A percentile compares a stretch with the other conserved stretches of the same genome.
These are phyloP conservation scores for Neolentinus lepideus DNA, from an alignment of 1,284 basidiomycete genomes.

Conservation along the genomic window DNA sequence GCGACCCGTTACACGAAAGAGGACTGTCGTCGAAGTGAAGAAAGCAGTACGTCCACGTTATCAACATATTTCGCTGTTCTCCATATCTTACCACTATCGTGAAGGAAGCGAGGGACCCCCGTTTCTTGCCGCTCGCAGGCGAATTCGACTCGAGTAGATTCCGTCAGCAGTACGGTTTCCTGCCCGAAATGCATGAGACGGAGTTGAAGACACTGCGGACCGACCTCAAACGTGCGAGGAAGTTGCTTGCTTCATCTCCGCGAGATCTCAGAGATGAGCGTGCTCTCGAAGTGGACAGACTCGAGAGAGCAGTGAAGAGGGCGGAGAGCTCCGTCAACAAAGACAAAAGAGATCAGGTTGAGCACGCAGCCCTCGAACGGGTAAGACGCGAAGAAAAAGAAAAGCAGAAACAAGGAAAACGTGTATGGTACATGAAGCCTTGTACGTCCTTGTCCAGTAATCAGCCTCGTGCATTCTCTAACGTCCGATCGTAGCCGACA, in stretches of 20 bases:
- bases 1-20: constrained; percentile 73
- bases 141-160: constrained; percentile 66
- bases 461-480: neutral
- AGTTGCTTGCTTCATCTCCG: constrained; percentile 61
- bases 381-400: constrained; percentile 65
- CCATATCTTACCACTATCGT: neutral
- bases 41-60: constrained; percentile 60
- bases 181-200: constrained; percentile 57
- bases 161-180: constrained; percentile 72
- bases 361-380: constrained; percentile 56
- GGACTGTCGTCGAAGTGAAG: constrained; percentile 70
- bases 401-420: constrained; percentile 73
- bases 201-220: constrained; percentile 68
- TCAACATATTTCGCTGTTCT: neutral
- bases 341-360: constrained; percentile 63
- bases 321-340: constrained; percentile 76
- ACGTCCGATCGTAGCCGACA: constrained; percentile 48
- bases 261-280: constrained; percentile 55
- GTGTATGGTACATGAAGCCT: constrained; percentile 84
- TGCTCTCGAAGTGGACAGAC: constrained; percentile 61
- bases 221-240: constrained; percentile 62
- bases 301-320: constrained; percentile 77
- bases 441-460: constrained; percentile 30
- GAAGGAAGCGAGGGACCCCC: constrained; percentile 81
- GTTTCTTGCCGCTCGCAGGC: constrained; percentile 79